Conservation (phyloP, 768 basidiomycete species). For the Boletus pseudo-olivaceus region DNA sequence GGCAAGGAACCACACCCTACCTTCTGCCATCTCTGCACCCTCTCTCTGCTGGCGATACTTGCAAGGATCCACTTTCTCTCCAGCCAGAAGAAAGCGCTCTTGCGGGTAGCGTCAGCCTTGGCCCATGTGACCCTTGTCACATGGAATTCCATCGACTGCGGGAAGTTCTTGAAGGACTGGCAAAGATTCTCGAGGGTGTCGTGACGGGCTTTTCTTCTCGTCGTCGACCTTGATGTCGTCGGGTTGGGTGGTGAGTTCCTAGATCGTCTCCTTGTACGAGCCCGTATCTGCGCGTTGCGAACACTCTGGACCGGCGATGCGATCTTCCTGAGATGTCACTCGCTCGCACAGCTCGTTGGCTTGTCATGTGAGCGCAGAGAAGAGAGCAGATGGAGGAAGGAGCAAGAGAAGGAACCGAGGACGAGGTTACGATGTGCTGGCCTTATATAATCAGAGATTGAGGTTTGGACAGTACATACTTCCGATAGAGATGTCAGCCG, state of each 20-base stretch:
- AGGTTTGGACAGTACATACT: slow-evolving; percentile 1
- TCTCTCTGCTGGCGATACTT: not conserved
- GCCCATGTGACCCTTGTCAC: slow-evolving; percentile 8
- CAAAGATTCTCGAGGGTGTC: slow-evolving; percentile 3
- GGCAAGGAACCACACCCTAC: not conserved
- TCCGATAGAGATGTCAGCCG: not conserved
- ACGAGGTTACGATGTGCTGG: not conserved
- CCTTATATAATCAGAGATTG: slow-evolving; percentile 8
- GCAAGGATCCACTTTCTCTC: slow-evolving; percentile 7
- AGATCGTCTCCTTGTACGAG: not conserved
- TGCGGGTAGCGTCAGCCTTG: slow-evolving; percentile 17
- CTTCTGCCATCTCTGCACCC: not conserved
- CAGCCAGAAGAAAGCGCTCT: slow-evolving; percentile 12
- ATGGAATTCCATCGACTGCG: slow-evolving; percentile 11
- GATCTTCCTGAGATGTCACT: slow-evolving; percentile 12
- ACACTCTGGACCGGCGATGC: slow-evolving; percentile 4
- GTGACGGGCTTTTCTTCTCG: slow-evolving; percentile 4
- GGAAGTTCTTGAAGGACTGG: not conserved
- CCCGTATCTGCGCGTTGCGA: slow-evolving; percentile 5
- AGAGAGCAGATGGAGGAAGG: not conserved
- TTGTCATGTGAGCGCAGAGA: slow-evolving; percentile 2
- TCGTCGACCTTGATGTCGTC: not conserved
- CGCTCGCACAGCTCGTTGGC: slow-evolving; percentile 6
- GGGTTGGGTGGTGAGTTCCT: slow-evolving; percentile 13
- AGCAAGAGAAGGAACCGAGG: slow-evolving; percentile 1